phyloP scores from a whole-genome alignment of 345 rosid genomes.

The Linum usitatissimum region DNA sequence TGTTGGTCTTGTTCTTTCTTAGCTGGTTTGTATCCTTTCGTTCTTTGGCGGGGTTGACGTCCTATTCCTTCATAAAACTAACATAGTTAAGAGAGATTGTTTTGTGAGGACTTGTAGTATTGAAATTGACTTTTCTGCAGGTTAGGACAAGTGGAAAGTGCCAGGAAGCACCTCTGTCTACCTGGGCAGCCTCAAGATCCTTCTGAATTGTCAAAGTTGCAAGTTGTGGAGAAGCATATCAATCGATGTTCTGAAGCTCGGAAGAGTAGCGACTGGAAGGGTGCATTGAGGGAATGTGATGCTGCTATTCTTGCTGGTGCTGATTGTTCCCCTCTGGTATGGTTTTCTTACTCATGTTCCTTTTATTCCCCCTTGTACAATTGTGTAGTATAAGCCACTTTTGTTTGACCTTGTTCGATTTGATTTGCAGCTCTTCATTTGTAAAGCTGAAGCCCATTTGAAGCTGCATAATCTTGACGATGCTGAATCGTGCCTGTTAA shows the following conservation, averaged over 20 bases:
- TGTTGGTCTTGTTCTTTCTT: no score
- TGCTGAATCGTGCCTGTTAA: slow-evolving; percentile 40
- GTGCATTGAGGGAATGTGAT: slow-evolving; percentile 49
- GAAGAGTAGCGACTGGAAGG: slow-evolving; percentile 60
- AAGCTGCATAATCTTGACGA: slow-evolving; percentile 82
- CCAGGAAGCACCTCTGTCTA: slow-evolving; percentile 45
- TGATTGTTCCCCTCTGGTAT: slow-evolving; percentile 78
- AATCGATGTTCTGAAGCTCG: slow-evolving; percentile 65
- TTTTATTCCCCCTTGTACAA: not conserved
- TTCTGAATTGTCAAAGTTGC: slow-evolving; percentile 46
- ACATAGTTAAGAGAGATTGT: slow-evolving; percentile 2
- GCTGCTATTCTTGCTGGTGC: slow-evolving; percentile 82
- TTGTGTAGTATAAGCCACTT: slow-evolving; percentile 6
- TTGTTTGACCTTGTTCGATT: slow-evolving; percentile 27
- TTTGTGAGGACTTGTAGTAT: not conserved
- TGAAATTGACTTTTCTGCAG: slow-evolving; percentile 37
- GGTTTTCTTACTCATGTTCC: not conserved
- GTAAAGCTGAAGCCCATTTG: slow-evolving; percentile 88
- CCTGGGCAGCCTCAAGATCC: slow-evolving; percentile 53
- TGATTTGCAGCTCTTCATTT: slow-evolving; percentile 81
- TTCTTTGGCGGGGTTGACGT: slow-evolving; percentile 8
- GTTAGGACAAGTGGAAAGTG: slow-evolving; percentile 76
- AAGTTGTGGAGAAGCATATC: slow-evolving; percentile 57
- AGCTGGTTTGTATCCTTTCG: slow-evolving; percentile 1
- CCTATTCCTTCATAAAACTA: slow-evolving; percentile 2